Conservation (phyloP, 1,284 basidiomycete species). For the Fomitopsis pinicola region DNA sequence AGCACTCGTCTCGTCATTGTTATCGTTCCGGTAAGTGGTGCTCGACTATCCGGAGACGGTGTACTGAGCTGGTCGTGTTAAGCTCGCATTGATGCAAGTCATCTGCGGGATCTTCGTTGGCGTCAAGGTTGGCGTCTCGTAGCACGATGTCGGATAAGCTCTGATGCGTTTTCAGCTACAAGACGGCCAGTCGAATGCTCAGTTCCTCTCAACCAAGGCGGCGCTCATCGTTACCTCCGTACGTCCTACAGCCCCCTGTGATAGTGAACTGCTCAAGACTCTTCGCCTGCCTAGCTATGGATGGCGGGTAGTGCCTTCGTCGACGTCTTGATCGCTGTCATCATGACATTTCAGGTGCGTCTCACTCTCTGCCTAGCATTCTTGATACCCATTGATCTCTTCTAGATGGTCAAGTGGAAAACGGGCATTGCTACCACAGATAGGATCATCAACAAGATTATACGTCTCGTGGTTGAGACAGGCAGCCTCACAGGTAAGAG, state of each 20-base stretch:
- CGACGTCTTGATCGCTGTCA: not conserved
- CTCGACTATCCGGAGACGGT: not conserved
- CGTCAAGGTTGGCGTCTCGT: not conserved
- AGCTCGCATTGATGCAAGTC: not conserved
- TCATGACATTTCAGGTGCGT: not conserved
- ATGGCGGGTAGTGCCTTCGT: not conserved
- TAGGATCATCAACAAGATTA: not conserved
- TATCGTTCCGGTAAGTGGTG: not conserved
- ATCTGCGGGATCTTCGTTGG: not conserved
- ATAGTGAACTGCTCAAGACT: not conserved
- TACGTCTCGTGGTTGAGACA: not conserved
- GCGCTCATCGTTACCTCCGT: not conserved
- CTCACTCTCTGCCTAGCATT: not conserved
- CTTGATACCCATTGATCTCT: not conserved
- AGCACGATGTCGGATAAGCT: not conserved
- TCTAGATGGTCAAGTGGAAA: slow-evolving; percentile 1
- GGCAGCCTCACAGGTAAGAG: not conserved
- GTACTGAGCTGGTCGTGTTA: not conserved
- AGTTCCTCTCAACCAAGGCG: not conserved
- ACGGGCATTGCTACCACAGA: not conserved
- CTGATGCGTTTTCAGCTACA: not conserved
- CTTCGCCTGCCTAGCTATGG: not conserved
- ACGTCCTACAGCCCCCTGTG: not conserved
- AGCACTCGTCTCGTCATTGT: not conserved
- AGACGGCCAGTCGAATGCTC: not conserved